Evolutionary conservation across 2,329 filamentous ascomycete genomes (phyloP), one percentile per base, ranked within the genome.

Genomic region (Penicillium sp.): DNA sequence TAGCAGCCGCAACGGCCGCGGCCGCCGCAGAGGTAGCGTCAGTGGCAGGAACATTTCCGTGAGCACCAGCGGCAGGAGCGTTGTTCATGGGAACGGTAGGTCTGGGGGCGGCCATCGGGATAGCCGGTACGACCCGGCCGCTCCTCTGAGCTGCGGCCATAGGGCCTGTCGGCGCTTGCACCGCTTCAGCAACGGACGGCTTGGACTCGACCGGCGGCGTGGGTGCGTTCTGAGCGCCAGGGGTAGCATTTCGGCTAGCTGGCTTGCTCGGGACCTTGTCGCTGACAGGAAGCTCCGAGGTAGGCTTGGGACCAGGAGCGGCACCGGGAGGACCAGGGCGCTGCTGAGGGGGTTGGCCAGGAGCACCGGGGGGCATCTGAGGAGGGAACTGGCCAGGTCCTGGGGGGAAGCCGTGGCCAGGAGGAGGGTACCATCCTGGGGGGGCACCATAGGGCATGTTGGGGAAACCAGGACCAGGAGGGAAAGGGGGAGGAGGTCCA

Each of bases 381-480:
- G 82, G 83, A 53, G 85, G 86, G 65, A 87, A 89, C 18, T 79
- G 82, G 43, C 81, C 86, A 13, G 83, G 86, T 27, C 73, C 78
- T 56, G 82, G 85, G 30, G 85, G 87, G 61, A 90, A 94, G 24
- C 85, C 86, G 71, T 89, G 88, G 6, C 86, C 87, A 8, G 85
- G 84, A 47, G 81, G 83, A 60, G 87, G 88, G 67, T 86, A 92
- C 88, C 90, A 95, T 50, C 87, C 88, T 43, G 78, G 79, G 42
- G 85, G 88, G 14, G 85, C 86, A 57, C 88, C 88, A 69, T 91
- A 95, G 1, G 87, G 87, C 81, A 90, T 87, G 59, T 85, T 85
- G 59, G 42, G 42, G 14, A 84, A 84, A 16, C 82, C 83, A 57
- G 87, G 87, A 24, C 79, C 82, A 51, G 75, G 76, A 43, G 81